phyloP scores from a whole-genome alignment of 345 rosid species.

The Brassica cretica region DNA sequence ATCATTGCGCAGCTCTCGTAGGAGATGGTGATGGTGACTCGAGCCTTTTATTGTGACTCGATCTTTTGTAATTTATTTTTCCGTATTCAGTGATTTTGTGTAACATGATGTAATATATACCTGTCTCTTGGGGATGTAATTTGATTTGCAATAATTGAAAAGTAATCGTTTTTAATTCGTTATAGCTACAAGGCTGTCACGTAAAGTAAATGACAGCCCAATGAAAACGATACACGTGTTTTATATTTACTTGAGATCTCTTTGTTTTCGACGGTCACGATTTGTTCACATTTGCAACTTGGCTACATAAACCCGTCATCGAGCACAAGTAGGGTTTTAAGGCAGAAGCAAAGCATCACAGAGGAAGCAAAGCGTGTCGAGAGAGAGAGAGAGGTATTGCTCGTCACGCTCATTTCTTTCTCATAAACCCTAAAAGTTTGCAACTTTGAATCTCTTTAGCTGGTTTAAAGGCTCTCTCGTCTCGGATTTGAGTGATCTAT shows the following conservation, averaged over 20 bases:
- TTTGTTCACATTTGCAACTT: slow-evolving; percentile 6
- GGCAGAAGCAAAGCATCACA: neutral
- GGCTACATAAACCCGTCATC: slow-evolving; percentile 35
- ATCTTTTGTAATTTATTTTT: neutral
- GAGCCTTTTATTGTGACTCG: neutral
- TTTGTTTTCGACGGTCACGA: slow-evolving; percentile 18
- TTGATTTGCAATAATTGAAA: neutral
- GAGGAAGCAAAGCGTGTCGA: slow-evolving; percentile 21
- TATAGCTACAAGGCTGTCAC: slow-evolving; percentile 10
- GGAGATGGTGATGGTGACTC: slow-evolving; percentile 25
- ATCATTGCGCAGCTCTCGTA: slow-evolving; percentile 50
- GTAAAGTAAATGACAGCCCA: neutral
- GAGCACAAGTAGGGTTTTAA: slow-evolving; percentile 36
- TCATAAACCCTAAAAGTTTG: slow-evolving; percentile 25
- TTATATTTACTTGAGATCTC: neutral
- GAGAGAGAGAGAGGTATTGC: slow-evolving; percentile 11
- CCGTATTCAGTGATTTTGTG: slow-evolving; percentile 20
- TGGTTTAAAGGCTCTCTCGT: neutral
- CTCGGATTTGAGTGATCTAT: neutral
- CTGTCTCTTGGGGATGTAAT: slow-evolving; percentile 23
- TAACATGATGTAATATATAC: slow-evolving; percentile 6
- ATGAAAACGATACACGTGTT: neutral
- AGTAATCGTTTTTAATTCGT: neutral
- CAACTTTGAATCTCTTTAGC: neutral
- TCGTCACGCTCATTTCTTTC: slow-evolving; percentile 2